Evolutionary conservation across 805 yeast genomes (phyloP).

Genomic region (Tetrapisispora arboricola): DNA sequence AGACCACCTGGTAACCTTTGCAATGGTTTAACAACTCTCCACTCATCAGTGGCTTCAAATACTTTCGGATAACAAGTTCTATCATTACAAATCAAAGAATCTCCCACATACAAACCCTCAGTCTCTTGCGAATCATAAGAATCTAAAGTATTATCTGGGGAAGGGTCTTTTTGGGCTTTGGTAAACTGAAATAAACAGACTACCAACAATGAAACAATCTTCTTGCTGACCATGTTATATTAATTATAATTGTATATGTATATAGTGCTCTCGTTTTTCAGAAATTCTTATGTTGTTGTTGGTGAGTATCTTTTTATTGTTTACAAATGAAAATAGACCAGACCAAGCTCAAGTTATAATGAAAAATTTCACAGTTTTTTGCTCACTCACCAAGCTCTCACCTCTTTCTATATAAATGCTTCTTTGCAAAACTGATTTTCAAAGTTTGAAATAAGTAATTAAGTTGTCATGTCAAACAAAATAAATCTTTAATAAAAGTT

Average conservation of each 20-base stretch:
- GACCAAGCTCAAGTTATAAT: too few relatives aligned
- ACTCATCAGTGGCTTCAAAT: conserved; percentile 55
- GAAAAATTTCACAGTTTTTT: too few relatives aligned
- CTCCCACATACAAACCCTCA: conserved; percentile 4
- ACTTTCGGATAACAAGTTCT: conserved; percentile 45
- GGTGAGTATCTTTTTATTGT: not conserved
- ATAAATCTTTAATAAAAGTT: too few relatives aligned
- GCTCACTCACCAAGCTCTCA: too few relatives aligned
- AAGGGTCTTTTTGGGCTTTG: not conserved
- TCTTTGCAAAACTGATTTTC: too few relatives aligned
- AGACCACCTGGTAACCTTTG: conserved; percentile 71
- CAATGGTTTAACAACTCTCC: conserved; percentile 62
- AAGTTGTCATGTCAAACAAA: too few relatives aligned
- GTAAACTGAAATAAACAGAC: not conserved
- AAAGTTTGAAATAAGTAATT: too few relatives aligned
- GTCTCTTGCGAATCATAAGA: not conserved
- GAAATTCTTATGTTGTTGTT: too few relatives aligned
- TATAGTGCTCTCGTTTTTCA: too few relatives aligned
- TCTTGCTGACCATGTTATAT: not conserved
- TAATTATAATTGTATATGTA: not conserved
- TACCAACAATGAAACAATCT: not conserved
- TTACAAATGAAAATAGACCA: too few relatives aligned
- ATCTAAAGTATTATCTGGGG: not conserved
- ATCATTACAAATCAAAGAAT: conserved; percentile 5
- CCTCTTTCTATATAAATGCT: too few relatives aligned